Conservation (phyloP, 139 green algal genomes). For the Diplosphaera chodatii region DNA sequence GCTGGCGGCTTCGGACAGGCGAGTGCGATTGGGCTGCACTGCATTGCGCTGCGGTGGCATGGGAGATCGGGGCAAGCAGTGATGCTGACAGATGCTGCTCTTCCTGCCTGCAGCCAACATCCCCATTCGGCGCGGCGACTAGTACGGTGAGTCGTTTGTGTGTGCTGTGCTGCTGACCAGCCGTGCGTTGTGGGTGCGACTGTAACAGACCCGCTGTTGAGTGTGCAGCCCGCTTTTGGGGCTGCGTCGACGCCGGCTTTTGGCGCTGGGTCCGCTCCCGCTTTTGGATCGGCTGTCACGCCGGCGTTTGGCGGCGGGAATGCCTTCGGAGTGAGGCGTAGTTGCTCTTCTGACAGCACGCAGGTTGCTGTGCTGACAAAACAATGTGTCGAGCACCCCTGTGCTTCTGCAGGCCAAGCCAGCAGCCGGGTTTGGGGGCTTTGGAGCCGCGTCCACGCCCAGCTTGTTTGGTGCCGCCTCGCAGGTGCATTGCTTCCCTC, state of each 20-base stretch:
- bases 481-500: neutral
- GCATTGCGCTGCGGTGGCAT: no score
- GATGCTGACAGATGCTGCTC: no score
- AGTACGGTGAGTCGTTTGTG: constrained; percentile 12
- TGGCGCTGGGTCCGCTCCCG: constrained; percentile 19
- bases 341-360: no score
- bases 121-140: constrained; percentile 31
- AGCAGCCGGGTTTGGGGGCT: constrained; percentile 11
- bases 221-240: constrained; percentile 9
- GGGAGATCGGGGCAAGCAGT: no score
- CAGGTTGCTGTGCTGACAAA: no score
- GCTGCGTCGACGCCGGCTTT: constrained; percentile 22
- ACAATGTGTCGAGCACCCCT: no score
- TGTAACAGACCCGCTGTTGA: no score
- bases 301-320: constrained; percentile 14
- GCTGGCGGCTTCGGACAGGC: constrained; percentile 5
- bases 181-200: neutral
- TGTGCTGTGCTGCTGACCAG: no score
- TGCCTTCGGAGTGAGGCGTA: no score
- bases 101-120: neutral
- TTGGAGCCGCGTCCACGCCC: constrained; percentile 15
- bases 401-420: neutral
- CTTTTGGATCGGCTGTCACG: constrained; percentile 35
- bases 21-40: no score
- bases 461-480: constrained; percentile 4